A percentile compares a stretch with the other conserved stretches of the same genome.
phyloP scores from a whole-genome alignment of 1,284 basidiomycete species.

The Laetiporus sulphureus region DNA sequence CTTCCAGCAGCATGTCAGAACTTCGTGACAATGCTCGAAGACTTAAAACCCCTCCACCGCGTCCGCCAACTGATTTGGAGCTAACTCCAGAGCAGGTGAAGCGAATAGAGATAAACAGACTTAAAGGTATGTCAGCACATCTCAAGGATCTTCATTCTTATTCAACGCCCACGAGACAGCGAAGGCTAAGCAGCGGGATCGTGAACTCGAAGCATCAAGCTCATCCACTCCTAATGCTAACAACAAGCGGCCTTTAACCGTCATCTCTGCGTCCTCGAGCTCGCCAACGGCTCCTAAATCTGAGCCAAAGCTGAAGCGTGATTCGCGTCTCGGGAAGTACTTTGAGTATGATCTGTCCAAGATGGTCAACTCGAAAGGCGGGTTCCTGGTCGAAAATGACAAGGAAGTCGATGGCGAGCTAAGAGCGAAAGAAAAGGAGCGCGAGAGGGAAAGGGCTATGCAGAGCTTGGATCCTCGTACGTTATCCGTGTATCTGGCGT shows the following conservation, averaged over 20 bases:
- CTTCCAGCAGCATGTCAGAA: slow-evolving; percentile 20
- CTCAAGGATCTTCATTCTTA: slow-evolving; percentile 17
- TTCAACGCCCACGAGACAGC: slow-evolving; percentile 30
- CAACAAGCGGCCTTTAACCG: slow-evolving; percentile 27
- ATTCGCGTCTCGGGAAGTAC: slow-evolving; percentile 76
- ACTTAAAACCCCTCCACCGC: slow-evolving; percentile 23
- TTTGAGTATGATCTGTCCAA: slow-evolving; percentile 97
- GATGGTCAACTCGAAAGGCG: slow-evolving; percentile 93
- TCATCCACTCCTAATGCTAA: slow-evolving; percentile 36
- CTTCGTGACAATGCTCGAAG: slow-evolving; percentile 12
- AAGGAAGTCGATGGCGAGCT: slow-evolving; percentile 66
- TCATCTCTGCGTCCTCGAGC: slow-evolving; percentile 43
- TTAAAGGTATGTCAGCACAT: slow-evolving; percentile 25
- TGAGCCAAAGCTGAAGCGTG: slow-evolving; percentile 53
- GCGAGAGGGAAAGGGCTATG: slow-evolving; percentile 62
- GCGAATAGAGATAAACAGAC: slow-evolving; percentile 35
- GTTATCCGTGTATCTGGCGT: neutral
- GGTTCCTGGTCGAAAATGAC: slow-evolving; percentile 83
- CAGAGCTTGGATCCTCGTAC: slow-evolving; percentile 67
- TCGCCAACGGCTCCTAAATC: slow-evolving; percentile 51
- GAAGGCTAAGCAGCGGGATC: slow-evolving; percentile 32
- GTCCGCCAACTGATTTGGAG: slow-evolving; percentile 15
- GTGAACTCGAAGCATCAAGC: slow-evolving; percentile 37
- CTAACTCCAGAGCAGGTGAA: slow-evolving; percentile 34
- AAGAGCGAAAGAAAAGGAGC: slow-evolving; percentile 67